These are phyloP conservation scores for Knufia fluminis DNA, from an alignment of 2,329 filamentous ascomycete genomes.

Conservation along the genomic window DNA sequence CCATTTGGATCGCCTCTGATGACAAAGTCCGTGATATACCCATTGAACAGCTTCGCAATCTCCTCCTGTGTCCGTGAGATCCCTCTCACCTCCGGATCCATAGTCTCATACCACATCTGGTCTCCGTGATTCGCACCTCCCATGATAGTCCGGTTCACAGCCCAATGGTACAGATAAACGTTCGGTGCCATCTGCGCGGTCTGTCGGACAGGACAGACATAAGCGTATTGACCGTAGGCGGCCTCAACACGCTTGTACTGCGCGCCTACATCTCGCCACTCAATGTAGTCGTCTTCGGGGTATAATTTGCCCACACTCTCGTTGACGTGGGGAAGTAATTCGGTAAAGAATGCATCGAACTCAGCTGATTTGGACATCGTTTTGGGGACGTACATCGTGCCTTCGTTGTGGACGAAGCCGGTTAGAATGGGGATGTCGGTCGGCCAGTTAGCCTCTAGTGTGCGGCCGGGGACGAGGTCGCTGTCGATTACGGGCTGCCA, in stretches of 20 bases:
- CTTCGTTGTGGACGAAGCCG: conserved; percentile 63
- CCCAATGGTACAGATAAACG: conserved; percentile 48
- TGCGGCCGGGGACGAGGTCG: conserved; percentile 48
- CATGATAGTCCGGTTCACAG: conserved; percentile 35
- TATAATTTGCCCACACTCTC: conserved; percentile 50
- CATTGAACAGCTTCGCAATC: conserved; percentile 36
- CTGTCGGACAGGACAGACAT: conserved; percentile 41
- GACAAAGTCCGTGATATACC: conserved; percentile 44
- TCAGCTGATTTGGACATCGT: conserved; percentile 56
- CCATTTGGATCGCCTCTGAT: conserved; percentile 38
- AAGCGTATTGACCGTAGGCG: conserved; percentile 43
- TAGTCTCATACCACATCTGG: conserved; percentile 42
- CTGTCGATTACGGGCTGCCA: conserved; percentile 47
- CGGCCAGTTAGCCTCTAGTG: conserved; percentile 52
- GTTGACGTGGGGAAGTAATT: conserved; percentile 48
- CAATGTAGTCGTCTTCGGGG: conserved; percentile 51
- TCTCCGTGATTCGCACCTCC: conserved; percentile 42
- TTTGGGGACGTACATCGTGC: conserved; percentile 52
- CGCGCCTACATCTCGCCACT: conserved; percentile 30
- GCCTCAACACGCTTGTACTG: conserved; percentile 46
- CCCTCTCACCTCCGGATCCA: conserved; percentile 27
- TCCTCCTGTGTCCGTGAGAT: conserved; percentile 35
- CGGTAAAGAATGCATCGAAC: conserved; percentile 53
- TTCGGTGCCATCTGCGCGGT: conserved; percentile 33
- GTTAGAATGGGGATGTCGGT: conserved; percentile 55